Conservation (phyloP, 768 basidiomycete genomes). For the Russula olivacea region DNA sequence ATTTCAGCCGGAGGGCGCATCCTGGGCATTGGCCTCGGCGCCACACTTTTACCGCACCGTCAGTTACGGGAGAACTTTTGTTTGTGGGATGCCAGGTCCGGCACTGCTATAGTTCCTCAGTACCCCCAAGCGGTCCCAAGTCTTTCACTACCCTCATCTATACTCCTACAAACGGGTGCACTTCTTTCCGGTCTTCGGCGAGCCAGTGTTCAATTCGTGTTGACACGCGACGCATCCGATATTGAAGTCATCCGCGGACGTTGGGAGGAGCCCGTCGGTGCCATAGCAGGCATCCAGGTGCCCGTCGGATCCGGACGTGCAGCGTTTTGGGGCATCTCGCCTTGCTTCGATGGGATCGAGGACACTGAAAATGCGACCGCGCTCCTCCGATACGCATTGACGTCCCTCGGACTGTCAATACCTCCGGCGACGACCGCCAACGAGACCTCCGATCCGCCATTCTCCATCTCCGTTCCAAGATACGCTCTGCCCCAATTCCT, state of each 20-base stretch:
- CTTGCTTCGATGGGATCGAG: background rate
- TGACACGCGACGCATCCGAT: background rate
- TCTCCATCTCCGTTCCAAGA: conserved; percentile 29
- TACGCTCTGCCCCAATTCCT: conserved; percentile 54
- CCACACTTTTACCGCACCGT: conserved; percentile 39
- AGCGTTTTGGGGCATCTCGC: conserved; percentile 21
- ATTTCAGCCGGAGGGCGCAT: conserved; percentile 65
- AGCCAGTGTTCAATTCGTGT: conserved; percentile 5
- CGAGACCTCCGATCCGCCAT: conserved; percentile 34
- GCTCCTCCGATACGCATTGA: conserved; percentile 14
- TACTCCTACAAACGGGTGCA: conserved; percentile 8
- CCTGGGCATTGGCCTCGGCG: conserved; percentile 58
- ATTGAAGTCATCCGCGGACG: background rate
- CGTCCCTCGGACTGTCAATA: conserved; percentile 35
- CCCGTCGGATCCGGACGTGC: conserved; percentile 17
- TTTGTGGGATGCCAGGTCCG: conserved; percentile 38
- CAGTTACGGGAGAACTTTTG: conserved; percentile 32
- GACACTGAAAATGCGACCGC: background rate
- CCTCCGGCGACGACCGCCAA: background rate
- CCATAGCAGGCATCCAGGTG: conserved; percentile 16
- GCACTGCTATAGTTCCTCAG: conserved; percentile 13
- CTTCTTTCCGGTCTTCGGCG: conserved; percentile 13
- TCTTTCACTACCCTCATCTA: background rate
- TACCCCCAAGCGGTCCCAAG: background rate
- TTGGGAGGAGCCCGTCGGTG: conserved; percentile 12